phyloP scores from a whole-genome alignment of 345 rosid species.

The Dovyalis caffra region DNA sequence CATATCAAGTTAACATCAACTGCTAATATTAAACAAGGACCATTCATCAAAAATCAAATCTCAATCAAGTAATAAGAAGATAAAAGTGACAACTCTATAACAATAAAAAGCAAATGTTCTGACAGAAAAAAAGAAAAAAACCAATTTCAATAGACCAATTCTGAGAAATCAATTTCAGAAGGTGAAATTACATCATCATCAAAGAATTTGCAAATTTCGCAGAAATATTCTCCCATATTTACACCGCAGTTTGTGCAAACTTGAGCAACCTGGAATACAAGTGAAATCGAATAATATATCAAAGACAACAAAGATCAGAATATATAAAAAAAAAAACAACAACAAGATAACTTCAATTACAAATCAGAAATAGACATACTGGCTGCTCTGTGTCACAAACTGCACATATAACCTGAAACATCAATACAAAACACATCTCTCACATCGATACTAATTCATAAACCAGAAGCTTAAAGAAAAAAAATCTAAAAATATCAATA shows the following conservation, averaged over 20 bases:
- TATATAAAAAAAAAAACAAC: constrained; percentile 3
- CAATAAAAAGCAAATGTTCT: neutral
- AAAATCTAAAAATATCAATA: neutral
- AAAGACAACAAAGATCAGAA: neutral
- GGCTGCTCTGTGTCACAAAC: constrained; percentile 98
- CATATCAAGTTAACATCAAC: neutral
- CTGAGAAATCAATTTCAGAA: constrained; percentile 1
- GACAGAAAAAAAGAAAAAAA: constrained; percentile 8
- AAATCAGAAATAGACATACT: constrained; percentile 46
- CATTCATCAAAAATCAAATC: neutral
- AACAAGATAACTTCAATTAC: neutral
- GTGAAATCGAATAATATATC: constrained; percentile 2
- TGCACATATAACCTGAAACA: constrained; percentile 74
- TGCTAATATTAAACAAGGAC: constrained; percentile 10
- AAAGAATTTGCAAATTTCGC: constrained; percentile 83
- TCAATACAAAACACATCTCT: constrained; percentile 2
- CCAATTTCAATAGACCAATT: neutral
- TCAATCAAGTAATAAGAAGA: neutral
- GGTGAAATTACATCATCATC: constrained; percentile 74
- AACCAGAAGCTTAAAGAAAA: neutral
- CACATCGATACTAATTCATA: neutral
- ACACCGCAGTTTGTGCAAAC: constrained; percentile 96
- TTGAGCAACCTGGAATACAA: constrained; percentile 52
- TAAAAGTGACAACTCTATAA: neutral
- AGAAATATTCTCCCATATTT: constrained; percentile 94